Evolutionary conservation across 2,329 filamentous ascomycete genomes (phyloP).

Genomic region (Colletotrichum theobromicola): DNA sequence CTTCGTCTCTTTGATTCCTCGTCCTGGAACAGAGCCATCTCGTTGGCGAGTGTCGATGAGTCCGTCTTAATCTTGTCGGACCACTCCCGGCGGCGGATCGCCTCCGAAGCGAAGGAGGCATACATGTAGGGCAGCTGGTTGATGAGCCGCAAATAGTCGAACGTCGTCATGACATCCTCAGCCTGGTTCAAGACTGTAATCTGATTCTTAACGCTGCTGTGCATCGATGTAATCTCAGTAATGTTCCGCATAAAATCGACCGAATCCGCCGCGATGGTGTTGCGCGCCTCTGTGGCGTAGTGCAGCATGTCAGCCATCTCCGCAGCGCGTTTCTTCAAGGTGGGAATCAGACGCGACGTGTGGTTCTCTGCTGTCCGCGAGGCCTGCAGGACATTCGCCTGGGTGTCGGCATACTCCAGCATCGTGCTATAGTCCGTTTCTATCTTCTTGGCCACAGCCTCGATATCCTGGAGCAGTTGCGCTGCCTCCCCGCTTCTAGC

Average conservation of each 20-base stretch:
- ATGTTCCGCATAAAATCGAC: constrained; percentile 82
- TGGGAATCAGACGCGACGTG: constrained; percentile 66
- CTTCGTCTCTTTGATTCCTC: constrained; percentile 88
- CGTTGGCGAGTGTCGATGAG: constrained; percentile 86
- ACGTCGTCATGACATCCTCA: constrained; percentile 78
- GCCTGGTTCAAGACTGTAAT: constrained; percentile 75
- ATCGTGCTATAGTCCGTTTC: constrained; percentile 84
- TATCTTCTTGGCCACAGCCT: constrained; percentile 85
- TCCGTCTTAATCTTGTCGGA: constrained; percentile 88
- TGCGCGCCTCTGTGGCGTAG: constrained; percentile 69
- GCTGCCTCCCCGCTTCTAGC: constrained; percentile 67
- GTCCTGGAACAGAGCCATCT: constrained; percentile 90
- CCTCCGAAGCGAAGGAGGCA: constrained; percentile 85
- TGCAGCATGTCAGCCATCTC: constrained; percentile 68
- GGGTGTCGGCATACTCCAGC: constrained; percentile 68
- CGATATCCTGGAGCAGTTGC: constrained; percentile 82
- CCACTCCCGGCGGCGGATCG: constrained; percentile 88
- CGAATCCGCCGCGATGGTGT: constrained; percentile 68
- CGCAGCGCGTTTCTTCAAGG: constrained; percentile 56
- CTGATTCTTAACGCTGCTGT: constrained; percentile 74
- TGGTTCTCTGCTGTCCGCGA: constrained; percentile 69
- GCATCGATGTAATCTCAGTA: constrained; percentile 77
- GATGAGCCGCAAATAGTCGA: constrained; percentile 80
- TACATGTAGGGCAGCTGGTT: constrained; percentile 88
- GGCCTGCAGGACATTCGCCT: constrained; percentile 63